Percentiles rank a stretch among this genome's conserved stretches.
phyloP scores from a whole-genome alignment of 805 yeast species.

The Isabelozyma pseudorhagii region DNA sequence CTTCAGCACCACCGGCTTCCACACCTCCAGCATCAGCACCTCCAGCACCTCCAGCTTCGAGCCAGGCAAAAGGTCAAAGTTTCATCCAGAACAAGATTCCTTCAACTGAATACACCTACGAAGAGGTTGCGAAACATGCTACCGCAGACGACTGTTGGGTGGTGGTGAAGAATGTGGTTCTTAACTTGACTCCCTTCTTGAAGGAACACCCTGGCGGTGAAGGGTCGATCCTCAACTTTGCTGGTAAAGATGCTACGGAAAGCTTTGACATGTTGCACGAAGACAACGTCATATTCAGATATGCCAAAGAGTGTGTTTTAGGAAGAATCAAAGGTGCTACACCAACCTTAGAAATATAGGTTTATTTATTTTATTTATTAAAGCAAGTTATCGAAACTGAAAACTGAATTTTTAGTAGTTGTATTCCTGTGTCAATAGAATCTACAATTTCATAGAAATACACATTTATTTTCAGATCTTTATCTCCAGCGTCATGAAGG shows the following conservation, averaged over 20 bases:
- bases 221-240: constrained; percentile 47
- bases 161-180: constrained; percentile 49
- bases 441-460: not conserved
- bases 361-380: not conserved
- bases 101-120: constrained; percentile 41
- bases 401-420: too few relatives aligned
- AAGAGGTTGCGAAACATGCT: constrained; percentile 48
- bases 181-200: constrained; percentile 46
- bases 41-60: constrained; percentile 1
- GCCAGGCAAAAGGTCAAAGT: not conserved
- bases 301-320: constrained; percentile 45
- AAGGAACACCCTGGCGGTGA: constrained; percentile 59
- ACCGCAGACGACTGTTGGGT: constrained; percentile 50
- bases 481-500: not conserved
- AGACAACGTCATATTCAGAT: constrained; percentile 50
- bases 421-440: not conserved
- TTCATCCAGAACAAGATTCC: constrained; percentile 40
- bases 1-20: constrained; percentile 1
- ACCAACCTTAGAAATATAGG: constrained; percentile 36
- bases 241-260: constrained; percentile 49
- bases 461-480: not conserved
- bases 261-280: constrained; percentile 55
- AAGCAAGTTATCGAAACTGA: not conserved
- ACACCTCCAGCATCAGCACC: constrained; percentile 2
- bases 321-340: constrained; percentile 49